These are phyloP conservation scores for Daldinia concentrica DNA, from an alignment of 495 filamentous ascomycete species.

Conservation along the genomic window DNA sequence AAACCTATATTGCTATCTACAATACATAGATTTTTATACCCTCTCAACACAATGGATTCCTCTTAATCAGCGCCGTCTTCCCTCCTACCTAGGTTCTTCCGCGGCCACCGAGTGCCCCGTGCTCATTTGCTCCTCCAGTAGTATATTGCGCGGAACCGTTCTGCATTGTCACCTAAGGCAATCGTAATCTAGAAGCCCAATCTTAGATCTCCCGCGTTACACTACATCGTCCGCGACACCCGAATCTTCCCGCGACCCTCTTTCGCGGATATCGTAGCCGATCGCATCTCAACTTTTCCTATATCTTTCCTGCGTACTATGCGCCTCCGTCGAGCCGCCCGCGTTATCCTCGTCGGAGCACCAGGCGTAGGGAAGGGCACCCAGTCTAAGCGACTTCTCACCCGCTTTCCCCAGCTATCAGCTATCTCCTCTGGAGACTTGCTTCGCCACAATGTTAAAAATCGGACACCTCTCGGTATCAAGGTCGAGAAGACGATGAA, in stretches of 20 bases:
- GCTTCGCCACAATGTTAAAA: slow-evolving; percentile 89
- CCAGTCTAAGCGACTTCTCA: slow-evolving; percentile 86
- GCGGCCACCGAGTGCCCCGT: slow-evolving; percentile 1
- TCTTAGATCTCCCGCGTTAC: slow-evolving; percentile 16
- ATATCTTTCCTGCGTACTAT: slow-evolving; percentile 47
- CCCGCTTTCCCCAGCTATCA: slow-evolving; percentile 86
- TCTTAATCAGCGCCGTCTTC: slow-evolving; percentile 21
- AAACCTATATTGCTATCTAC: neutral
- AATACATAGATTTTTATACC: slow-evolving; percentile 7
- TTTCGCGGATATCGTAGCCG: slow-evolving; percentile 15
- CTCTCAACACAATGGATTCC: slow-evolving; percentile 21
- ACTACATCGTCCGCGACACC: slow-evolving; percentile 19
- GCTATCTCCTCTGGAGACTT: slow-evolving; percentile 95
- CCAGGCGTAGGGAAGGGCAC: slow-evolving; percentile 94
- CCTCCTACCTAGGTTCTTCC: slow-evolving; percentile 1
- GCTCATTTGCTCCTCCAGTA: slow-evolving; percentile 16
- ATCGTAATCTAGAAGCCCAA: slow-evolving; percentile 11
- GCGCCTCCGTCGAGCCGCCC: slow-evolving; percentile 81
- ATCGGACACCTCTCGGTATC: slow-evolving; percentile 83
- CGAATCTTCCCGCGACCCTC: slow-evolving; percentile 23
- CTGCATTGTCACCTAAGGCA: slow-evolving; percentile 14
- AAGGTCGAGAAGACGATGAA: slow-evolving; percentile 90
- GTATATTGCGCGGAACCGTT: slow-evolving; percentile 22
- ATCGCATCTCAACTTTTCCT: slow-evolving; percentile 6
- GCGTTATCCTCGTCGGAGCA: slow-evolving; percentile 95